phyloP scores from a whole-genome alignment of 805 yeast genomes.

The Candida parachauliodes region DNA sequence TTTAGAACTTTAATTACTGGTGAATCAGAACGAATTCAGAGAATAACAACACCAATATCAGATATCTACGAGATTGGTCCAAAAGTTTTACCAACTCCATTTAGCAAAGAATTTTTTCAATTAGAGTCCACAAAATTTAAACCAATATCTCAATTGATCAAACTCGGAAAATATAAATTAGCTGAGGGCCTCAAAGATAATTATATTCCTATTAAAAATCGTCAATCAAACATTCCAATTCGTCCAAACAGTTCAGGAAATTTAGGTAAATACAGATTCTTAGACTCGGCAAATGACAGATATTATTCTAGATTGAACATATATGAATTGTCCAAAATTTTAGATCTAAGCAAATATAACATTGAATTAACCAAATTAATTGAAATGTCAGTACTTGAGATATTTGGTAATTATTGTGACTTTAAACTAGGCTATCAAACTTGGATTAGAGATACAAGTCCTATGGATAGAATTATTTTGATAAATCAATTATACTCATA shows the following conservation, averaged over 20 bases:
- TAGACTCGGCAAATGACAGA: slow-evolving; percentile 12
- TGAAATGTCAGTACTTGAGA: slow-evolving; percentile 49
- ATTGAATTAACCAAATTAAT: slow-evolving; percentile 53
- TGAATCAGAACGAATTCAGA: not conserved
- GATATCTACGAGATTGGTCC: slow-evolving; percentile 9
- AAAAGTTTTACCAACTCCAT: slow-evolving; percentile 10
- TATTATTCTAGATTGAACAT: slow-evolving; percentile 51
- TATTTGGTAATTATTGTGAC: slow-evolving; percentile 55
- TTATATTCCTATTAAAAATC: not conserved
- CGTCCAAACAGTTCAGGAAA: not conserved
- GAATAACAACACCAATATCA: not conserved
- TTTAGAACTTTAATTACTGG: not conserved
- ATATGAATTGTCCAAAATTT: slow-evolving; percentile 49
- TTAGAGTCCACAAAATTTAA: slow-evolving; percentile 8
- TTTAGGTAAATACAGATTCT: not conserved
- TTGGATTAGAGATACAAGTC: slow-evolving; percentile 79
- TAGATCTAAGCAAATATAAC: slow-evolving; percentile 42
- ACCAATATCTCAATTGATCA: slow-evolving; percentile 12
- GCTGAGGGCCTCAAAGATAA: slow-evolving; percentile 2
- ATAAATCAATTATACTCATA: slow-evolving; percentile 46
- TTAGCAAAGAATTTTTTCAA: slow-evolving; percentile 7
- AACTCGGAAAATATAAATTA: slow-evolving; percentile 9
- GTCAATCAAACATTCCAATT: not conserved
- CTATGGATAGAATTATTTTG: slow-evolving; percentile 45
- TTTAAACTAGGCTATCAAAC: slow-evolving; percentile 75